Conservation (phyloP, 2,329 filamentous ascomycete species). For the Fusarium heterosporum region DNA sequence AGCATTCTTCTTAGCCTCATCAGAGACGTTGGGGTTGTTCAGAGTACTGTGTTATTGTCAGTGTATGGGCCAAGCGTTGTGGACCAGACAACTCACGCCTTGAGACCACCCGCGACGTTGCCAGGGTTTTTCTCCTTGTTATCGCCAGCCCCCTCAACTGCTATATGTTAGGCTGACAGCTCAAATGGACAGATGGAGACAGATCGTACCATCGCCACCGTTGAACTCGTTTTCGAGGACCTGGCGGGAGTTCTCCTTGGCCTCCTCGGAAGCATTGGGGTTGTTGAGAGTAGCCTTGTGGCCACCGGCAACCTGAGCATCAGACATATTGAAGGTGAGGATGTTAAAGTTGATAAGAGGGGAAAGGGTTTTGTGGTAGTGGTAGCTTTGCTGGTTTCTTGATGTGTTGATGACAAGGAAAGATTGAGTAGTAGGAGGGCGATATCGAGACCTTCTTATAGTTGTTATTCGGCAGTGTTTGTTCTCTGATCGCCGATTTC, state of each 20-base stretch:
- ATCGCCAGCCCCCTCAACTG: slow-evolving; percentile 51
- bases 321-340: slow-evolving; percentile 57
- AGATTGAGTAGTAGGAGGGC: too few relatives aligned
- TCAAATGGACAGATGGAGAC: too few relatives aligned
- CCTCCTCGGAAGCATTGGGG: slow-evolving; percentile 65
- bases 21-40: slow-evolving; percentile 67
- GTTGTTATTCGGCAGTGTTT: not conserved
- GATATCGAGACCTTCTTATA: slow-evolving; percentile 35
- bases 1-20: slow-evolving; percentile 67
- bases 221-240: slow-evolving; percentile 64
- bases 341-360: not conserved
- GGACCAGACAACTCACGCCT: slow-evolving; percentile 56
- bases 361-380: not conserved
- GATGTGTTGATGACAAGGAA: slow-evolving; percentile 8
- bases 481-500: slow-evolving; percentile 7
- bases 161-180: not conserved
- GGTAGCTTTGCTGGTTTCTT: not conserved
- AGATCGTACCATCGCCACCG: slow-evolving; percentile 52
- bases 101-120: slow-evolving; percentile 64
- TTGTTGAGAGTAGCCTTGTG: slow-evolving; percentile 71
- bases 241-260: slow-evolving; percentile 66
- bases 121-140: slow-evolving; percentile 62
- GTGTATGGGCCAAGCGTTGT: not conserved
- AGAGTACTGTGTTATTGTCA: slow-evolving; percentile 53
- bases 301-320: slow-evolving; percentile 65